Percentiles rank a stretch among this genome's conserved stretches.
These are phyloP conservation scores for Fusarium sacchari DNA, from an alignment of 2,329 filamentous ascomycete genomes.

Conservation along the genomic window DNA sequence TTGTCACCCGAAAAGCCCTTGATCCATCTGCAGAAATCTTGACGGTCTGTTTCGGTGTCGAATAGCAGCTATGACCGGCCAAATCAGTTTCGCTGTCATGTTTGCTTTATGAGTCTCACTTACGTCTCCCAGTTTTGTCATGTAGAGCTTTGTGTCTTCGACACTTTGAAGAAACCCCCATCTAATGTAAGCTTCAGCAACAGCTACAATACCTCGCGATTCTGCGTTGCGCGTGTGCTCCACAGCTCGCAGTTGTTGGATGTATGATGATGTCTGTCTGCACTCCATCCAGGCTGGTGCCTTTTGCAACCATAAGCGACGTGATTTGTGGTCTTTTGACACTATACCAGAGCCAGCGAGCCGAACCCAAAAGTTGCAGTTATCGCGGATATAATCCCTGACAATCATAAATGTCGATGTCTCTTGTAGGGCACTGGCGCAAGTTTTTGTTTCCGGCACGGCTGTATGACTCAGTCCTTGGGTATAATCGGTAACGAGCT, in stretches of 20 bases:
- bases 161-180: conserved; percentile 19
- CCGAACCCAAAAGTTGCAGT: neutral
- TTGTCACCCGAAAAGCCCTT: neutral
- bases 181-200: conserved; percentile 5
- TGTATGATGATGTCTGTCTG: neutral
- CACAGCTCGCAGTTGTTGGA: neutral
- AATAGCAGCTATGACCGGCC: neutral
- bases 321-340: neutral
- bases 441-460: rapidly evolving
- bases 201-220: conserved; percentile 11
- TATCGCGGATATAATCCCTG: neutral
- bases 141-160: conserved; percentile 2
- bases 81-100: neutral
- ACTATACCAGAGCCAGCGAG: conserved; percentile 6
- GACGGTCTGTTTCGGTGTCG: neutral
- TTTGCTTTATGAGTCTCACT: neutral
- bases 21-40: neutral
- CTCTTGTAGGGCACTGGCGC: rapidly evolving
- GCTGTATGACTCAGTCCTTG: rapidly evolving
- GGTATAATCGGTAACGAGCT: rapidly evolving
- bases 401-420: conserved; percentile 1
- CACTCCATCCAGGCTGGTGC: neutral
- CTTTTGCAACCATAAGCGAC: neutral
- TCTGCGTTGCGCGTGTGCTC: neutral
- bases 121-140: conserved; percentile 9